Evolutionary conservation across 164 flowering plant species (phyloP), one percentile per base, ranked within the genome.

Genomic region (Umbilicus rupestris): DNA sequence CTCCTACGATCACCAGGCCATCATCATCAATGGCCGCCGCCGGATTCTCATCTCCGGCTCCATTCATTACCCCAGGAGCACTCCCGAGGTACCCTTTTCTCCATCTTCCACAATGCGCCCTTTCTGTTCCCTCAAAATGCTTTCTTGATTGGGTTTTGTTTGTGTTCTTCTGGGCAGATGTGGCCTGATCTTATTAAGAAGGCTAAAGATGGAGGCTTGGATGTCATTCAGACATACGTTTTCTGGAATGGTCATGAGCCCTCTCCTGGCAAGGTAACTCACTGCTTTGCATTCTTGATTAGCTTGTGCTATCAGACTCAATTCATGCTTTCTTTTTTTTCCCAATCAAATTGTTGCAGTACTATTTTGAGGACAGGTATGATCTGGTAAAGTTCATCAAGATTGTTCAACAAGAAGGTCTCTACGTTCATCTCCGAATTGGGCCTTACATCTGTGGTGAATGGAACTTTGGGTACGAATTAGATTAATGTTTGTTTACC

Each of bases 221-320:
- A 88, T 75, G 89, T 85, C 15, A 86, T 88, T 24, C 87, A 88
- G 70, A 88, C 95, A 12, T 88, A 85, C 74, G 91, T 88, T 26
- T 88, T 88, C 35, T 88, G 95, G 95, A 88, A 88, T 70, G 95
- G 91, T 1, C 96, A 88, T 50, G 96, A 87, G 66, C 96, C 96
- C 68, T 71, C 82, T 75, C 96, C 80, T 19, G 96, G 90, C 65
- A 70, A 84, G 39, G 96, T 87, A 86, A 68, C 49, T 33, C 67
- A 44, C 39, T 2, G 39, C 37, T 65, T 26, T 31, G 8, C 35
- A 42, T 59, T 19, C 28, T 62, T 55, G 37, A 57, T 24, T 66
- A 26, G 11, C 0, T 45, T 39, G 19, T 19, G n/a, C n/a, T 41
- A 31, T 3, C 39, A n/a, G 15, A 5, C 16, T 15, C 7, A 41